These are phyloP conservation scores for Dioscorea alata DNA, from an alignment of 106 monocot genomes.

Conservation along the genomic window DNA sequence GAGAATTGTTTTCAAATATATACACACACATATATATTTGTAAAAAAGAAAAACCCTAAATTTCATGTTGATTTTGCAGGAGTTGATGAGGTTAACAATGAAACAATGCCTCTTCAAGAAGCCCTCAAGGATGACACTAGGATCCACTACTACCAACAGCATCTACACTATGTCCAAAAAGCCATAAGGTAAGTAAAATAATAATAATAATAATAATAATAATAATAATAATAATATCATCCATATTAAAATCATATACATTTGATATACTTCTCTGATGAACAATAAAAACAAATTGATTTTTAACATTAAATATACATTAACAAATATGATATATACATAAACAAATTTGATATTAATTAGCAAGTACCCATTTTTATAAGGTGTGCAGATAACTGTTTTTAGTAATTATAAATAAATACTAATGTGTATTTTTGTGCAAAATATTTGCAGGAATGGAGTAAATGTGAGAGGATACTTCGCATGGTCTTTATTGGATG, in stretches of 20 bases:
- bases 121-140: slow-evolving; percentile 48
- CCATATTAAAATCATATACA: not conserved
- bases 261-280: not conserved
- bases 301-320: not conserved
- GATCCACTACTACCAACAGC: slow-evolving; percentile 30
- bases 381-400: no score
- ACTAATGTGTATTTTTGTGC: no score
- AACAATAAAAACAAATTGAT: no score
- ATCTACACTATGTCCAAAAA: slow-evolving; percentile 29
- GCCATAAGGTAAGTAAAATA: slow-evolving; percentile 36
- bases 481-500: slow-evolving; percentile 47
- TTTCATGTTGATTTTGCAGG: slow-evolving; percentile 9
- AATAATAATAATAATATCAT: no score
- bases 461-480: slow-evolving; percentile 45
- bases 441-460: slow-evolving; percentile 22
- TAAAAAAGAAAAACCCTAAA: not conserved
- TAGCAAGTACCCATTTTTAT: not conserved
- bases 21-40: no score
- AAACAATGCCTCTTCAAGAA: slow-evolving; percentile 32
- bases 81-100: slow-evolving; percentile 28
- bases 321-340: no score
- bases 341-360: no score
- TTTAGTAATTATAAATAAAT: no score
- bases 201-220: no score
- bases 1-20: no score